These are phyloP conservation scores for Linum usitatissimum DNA, from an alignment of 345 rosid genomes.

Conservation along the genomic window DNA sequence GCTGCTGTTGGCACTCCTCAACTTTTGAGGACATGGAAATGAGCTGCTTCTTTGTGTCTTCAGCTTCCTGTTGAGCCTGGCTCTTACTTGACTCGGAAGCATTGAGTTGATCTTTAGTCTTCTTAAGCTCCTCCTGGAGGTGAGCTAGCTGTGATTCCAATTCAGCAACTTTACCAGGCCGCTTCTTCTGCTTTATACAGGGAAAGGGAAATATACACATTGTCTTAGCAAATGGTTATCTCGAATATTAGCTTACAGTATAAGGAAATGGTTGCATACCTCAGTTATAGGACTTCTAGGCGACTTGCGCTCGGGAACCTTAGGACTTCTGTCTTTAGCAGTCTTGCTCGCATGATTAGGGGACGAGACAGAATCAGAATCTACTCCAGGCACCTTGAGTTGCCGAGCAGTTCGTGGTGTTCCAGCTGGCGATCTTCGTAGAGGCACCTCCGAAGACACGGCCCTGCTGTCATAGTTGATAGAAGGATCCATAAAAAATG, in stretches of 20 bases:
- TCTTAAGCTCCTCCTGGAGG: constrained; percentile 78
- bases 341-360: constrained; percentile 41
- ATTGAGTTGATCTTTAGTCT: constrained; percentile 57
- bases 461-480: constrained; percentile 28
- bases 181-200: constrained; percentile 45
- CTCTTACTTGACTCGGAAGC: constrained; percentile 62
- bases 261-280: constrained; percentile 29
- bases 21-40: constrained; percentile 43
- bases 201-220: constrained; percentile 3
- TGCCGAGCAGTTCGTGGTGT: constrained; percentile 57
- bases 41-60: constrained; percentile 62
- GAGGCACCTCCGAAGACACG: constrained; percentile 50
- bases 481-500: constrained; percentile 4
- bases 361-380: constrained; percentile 41
- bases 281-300: constrained; percentile 54
- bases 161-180: constrained; percentile 40
- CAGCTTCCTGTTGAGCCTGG: constrained; percentile 63
- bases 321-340: constrained; percentile 64
- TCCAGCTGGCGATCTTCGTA: constrained; percentile 50
- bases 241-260: too few species aligned
- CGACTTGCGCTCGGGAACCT: constrained; percentile 60
- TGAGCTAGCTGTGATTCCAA: constrained; percentile 57
- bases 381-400: constrained; percentile 42
- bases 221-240: too few species aligned
- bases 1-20: constrained; percentile 54